Conservation (phyloP, 305 asterid genomes). For the Rubia tinctorum region DNA sequence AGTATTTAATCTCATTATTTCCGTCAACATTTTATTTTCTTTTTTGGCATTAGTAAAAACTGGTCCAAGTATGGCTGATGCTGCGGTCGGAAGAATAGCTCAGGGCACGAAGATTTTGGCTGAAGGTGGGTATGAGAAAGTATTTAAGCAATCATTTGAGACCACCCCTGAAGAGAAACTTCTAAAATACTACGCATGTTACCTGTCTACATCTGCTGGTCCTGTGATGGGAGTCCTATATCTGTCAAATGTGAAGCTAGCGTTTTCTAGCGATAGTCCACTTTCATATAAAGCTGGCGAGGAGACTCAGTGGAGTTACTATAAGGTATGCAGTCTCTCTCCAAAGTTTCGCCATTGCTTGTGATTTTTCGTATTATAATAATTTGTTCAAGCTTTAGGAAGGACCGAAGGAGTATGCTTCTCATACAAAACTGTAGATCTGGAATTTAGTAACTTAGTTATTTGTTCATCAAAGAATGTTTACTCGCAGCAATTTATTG, state of each 20-base stretch:
- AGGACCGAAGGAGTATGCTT: background rate
- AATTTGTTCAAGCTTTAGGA: background rate
- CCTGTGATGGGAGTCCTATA: conserved; percentile 88
- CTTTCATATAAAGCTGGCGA: conserved; percentile 68
- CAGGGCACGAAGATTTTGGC: conserved; percentile 79
- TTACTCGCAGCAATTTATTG: background rate
- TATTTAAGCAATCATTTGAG: conserved; percentile 74
- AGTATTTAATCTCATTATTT: background rate
- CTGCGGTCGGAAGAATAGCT: conserved; percentile 91
- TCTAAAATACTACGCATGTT: conserved; percentile 70
- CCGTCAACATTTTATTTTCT: background rate
- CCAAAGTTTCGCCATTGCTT: background rate
- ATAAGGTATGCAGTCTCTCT: conserved; percentile 50
- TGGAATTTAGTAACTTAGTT: background rate
- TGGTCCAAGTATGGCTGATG: conserved; percentile 91
- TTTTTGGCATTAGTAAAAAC: conserved; percentile 64
- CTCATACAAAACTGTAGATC: too few species aligned
- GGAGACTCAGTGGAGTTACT: conserved; percentile 71
- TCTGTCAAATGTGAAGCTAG: conserved; percentile 70
- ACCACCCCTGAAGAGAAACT: conserved; percentile 77
- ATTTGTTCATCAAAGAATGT: background rate
- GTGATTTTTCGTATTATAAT: background rate
- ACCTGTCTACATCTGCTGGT: conserved; percentile 95
- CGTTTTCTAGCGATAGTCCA: conserved; percentile 86
- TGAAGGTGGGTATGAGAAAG: conserved; percentile 96